Evolutionary conservation across 2,329 filamentous ascomycete species (phyloP).

Genomic region (Aspergillus cejpii): DNA sequence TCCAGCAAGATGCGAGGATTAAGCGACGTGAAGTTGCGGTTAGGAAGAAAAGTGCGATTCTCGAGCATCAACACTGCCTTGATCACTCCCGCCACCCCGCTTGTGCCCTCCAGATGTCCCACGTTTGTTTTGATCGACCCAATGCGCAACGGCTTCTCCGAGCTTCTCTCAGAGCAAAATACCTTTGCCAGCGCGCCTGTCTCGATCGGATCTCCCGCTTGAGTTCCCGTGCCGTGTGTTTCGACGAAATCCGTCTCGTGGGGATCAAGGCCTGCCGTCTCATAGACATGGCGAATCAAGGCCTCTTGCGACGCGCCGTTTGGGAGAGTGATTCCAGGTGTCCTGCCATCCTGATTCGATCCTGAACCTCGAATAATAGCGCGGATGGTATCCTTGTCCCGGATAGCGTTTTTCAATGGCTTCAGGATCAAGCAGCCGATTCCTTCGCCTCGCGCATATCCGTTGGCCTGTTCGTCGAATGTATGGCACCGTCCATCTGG

Average conservation of each 20-base stretch:
- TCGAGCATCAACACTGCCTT: conserved; percentile 43
- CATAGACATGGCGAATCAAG: conserved; percentile 31
- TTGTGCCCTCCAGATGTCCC: conserved; percentile 23
- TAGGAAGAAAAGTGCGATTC: conserved; percentile 41
- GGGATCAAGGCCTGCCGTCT: conserved; percentile 21
- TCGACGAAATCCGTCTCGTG: conserved; percentile 23
- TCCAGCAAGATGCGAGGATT: conserved; percentile 35
- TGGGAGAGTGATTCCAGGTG: conserved; percentile 43
- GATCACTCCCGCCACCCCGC: conserved; percentile 24
- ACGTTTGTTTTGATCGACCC: conserved; percentile 20
- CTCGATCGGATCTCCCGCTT: conserved; percentile 31
- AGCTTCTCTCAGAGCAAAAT: conserved; percentile 17
- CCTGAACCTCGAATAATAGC: conserved; percentile 40
- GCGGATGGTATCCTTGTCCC: conserved; percentile 39
- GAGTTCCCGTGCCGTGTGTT: conserved; percentile 32
- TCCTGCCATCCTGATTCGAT: conserved; percentile 43
- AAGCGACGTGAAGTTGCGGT: conserved; percentile 37
- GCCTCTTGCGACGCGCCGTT: conserved; percentile 31
- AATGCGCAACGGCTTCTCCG: conserved; percentile 16
- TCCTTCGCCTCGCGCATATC: conserved; percentile 46
- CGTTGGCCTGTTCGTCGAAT: conserved; percentile 39
- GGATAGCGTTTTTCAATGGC: conserved; percentile 36
- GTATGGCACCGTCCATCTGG: conserved; percentile 26
- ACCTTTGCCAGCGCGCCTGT: conserved; percentile 23
- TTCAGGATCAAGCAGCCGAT: conserved; percentile 41